phyloP scores from a whole-genome alignment of 345 rosid genomes.

The Diplotaxis tenuifolia region DNA sequence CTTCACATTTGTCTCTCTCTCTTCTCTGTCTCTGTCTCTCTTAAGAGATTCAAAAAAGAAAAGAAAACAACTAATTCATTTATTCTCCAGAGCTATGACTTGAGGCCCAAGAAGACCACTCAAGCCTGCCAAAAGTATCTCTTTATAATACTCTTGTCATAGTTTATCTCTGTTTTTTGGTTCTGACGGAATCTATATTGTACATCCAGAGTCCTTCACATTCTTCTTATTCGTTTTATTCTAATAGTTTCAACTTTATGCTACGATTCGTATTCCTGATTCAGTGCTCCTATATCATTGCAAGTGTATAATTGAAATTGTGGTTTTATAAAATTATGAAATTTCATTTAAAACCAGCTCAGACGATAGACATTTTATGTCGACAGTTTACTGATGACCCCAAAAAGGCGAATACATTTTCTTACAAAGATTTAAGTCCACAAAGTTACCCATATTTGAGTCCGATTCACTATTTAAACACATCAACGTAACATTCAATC shows the following conservation, averaged over 20 bases:
- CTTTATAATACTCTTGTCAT: constrained; percentile 22
- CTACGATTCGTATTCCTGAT: not conserved
- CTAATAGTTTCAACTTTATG: constrained; percentile 6
- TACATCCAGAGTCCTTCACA: constrained; percentile 7
- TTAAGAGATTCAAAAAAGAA: not conserved
- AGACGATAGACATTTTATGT: not conserved
- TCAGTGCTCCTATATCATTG: not conserved
- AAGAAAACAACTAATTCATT: constrained; percentile 31
- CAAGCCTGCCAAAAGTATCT: constrained; percentile 16
- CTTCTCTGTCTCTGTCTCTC: too few species aligned
- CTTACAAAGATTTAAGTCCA: not conserved
- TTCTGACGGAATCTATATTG: constrained; percentile 16
- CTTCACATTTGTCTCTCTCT: constrained; percentile 37
- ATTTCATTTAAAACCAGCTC: not conserved
- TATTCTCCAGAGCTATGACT: constrained; percentile 33
- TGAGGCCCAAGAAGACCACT: constrained; percentile 27
- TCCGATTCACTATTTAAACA: not conserved
- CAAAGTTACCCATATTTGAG: not conserved
- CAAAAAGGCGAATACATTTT: not conserved
- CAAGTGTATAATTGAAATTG: too few species aligned
- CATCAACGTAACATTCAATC: not conserved
- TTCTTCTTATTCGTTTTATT: constrained; percentile 3
- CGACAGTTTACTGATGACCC: not conserved
- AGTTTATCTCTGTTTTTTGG: not conserved
- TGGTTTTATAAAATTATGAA: not conserved